Evolutionary conservation across 441 rosid genomes (phyloP), one percentile per base, ranked within the genome.

Genomic region (Lepidium campestre): DNA sequence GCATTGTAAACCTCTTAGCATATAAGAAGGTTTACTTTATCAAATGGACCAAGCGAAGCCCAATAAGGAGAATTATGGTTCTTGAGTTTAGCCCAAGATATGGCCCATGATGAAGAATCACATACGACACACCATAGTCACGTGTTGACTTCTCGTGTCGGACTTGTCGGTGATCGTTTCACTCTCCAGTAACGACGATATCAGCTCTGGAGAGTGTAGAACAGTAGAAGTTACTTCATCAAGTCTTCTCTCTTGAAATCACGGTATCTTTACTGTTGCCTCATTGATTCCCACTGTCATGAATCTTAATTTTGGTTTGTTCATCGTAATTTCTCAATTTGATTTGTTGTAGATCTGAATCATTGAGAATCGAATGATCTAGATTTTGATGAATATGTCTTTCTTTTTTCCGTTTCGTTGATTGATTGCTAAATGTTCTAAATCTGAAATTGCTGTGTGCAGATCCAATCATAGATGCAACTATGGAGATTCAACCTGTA

Each of bases 401-500:
- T 27, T 27, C 8, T 0, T 7, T 29, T 29, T 29, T 29, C 34
- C 34, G 34, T 7, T 62, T 20, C 4, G 27, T 19, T 5, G 0
- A 59, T 46, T 32, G 19, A 19, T 32, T 60, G 65, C 10, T 29
- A 29, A 4, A 36, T 49, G 49, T 11, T 39, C 22, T 27, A n/a
- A 68, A 57, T 61, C 17, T 70, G 48, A 7, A 59, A 4, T 48
- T 57, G 47, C 5, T 37, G 2, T 17, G 2, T 17, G 49, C 65
- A 46, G 74, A 70, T 70, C 74, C 41, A 25, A 35, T 35, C 31
- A 62, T 18, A 58, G 49, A 72, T 58, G 37, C 62, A 59, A 42
- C 44, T 10, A 72, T 35, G 62, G 32, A 41, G 54, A 15, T 13
- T 18, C 32, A 35, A 54, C 42, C 31, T 54, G 36, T 18, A 42